Base-by-base conservation (phyloP, 176 grass and related monocot genomes). In the Bromus sterilis region DNA sequence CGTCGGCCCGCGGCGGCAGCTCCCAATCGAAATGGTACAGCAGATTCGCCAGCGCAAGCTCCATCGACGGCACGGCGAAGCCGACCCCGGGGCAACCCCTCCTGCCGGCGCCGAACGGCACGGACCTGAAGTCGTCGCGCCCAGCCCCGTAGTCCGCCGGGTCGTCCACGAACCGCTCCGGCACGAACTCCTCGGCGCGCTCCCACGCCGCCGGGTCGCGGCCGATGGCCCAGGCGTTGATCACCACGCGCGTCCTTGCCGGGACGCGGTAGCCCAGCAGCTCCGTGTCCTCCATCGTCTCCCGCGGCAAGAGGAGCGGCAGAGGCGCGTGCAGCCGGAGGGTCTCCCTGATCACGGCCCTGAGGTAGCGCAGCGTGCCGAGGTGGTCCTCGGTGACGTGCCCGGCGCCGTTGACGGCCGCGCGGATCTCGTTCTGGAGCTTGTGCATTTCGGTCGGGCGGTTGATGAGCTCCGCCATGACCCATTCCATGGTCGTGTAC, bases 71-170 rank as follows among this genome's bases (percentile, higher is more conserved):
- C 14, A 9, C 16, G 4, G 84, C 77, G 30, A 95, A 91, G 11
- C 70, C 75, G 0, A 80, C 86, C 35, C 77, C 93, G 0, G 89
- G 87, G 4, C 93, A 95, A 16, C 71, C 84, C 26, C 93, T 83
- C 44, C 93, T 80, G 6, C 93, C 93, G 0, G 74, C 71, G 7
- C 93, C 90, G 37, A 95, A 95, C 14, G 93, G 85, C 26, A 92
- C 78, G 9, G 83, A 86, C 77, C 51, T 62, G 44, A 92, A 88
- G 59, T 95, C 82, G 24, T 80, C 82, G 20, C 77, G 71, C 3
- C 84, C 87, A 1, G 46, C 14, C n/a, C 2, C 0, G 26, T 44
- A 74, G 3, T 92, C 60, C 8, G n/a, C 42, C 14, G 30, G 23
- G 4, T 60, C 51, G 9, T 11, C 78, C 14, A 31, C n/a, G 18